Evolutionary conservation across 1,284 basidiomycete species (phyloP), one percentile per base, ranked within the genome.

Genomic region (Sphaerobolus stellatus): DNA sequence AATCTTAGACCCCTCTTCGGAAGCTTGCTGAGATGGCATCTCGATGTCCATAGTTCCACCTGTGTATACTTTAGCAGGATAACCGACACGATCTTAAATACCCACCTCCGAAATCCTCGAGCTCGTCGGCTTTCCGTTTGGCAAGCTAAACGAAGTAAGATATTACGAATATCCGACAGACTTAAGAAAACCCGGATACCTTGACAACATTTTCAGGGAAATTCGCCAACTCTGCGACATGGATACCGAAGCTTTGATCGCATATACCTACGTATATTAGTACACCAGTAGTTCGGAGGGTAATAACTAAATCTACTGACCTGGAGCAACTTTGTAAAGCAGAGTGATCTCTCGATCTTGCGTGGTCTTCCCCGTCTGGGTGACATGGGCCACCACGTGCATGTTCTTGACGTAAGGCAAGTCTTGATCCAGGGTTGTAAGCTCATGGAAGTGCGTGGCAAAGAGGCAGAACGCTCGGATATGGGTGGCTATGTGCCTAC

Each of bases 171-270:
- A 48, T 6, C 13, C 9, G 18, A 38, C 24, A 3, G 14, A n/a
- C 41, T 22, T 27, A 24, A n/a, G n/a, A n/a, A n/a, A 22, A 44
- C 7, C 41, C 11, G n/a, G n/a, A 29, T 48, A 94, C 91, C 76
- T 88, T 92, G 58, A 98, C 85, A 4, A 99, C 95, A 58, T 85
- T 88, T 54, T 95, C 90, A 0, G 96, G 97, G 72, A 99, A 99
- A 66, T 96, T 93, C 11, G 97, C 96, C 33, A 99, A 77, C 68
- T 96, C 84, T 0, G 97, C 97, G 20, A 99, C 97, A 63, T 99
- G 95, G 44, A 99, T 99, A 72, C 97, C 97, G 65, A 98, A 98
- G 67, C 92, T 95, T 71, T 98, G 96, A 66, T 99, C 96, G 58
- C 92, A 92, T 36, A 94, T 80, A 13, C 91, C 90, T 80, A 52